Conservation (phyloP, 371 early-diverging fungal genomes). For the Rhizomucor pusillus region DNA sequence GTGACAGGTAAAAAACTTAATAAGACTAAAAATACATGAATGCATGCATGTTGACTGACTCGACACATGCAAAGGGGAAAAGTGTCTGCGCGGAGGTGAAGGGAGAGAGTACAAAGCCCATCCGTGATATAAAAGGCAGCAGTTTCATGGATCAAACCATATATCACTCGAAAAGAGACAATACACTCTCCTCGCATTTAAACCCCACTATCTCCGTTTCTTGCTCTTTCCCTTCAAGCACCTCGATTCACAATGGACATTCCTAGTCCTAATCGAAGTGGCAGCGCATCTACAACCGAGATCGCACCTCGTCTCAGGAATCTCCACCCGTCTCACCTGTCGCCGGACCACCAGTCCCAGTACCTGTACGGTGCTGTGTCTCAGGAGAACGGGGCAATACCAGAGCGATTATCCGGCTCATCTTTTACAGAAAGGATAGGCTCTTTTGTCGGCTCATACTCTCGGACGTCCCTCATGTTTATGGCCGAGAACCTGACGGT, state of each 20-base stretch:
- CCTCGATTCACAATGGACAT: slow-evolving; percentile 11
- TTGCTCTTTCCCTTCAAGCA: slow-evolving; percentile 2
- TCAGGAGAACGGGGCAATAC: not conserved
- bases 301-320: slow-evolving; percentile 28
- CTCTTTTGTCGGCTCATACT: slow-evolving; percentile 50
- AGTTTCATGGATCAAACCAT: too few species aligned
- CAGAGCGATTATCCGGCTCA: slow-evolving; percentile 7
- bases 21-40: too few species aligned
- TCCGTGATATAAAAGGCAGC: too few species aligned
- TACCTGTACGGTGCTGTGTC: slow-evolving; percentile 7
- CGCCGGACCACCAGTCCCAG: slow-evolving; percentile 12
- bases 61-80: too few species aligned
- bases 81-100: too few species aligned
- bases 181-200: too few species aligned
- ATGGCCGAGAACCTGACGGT: slow-evolving; percentile 50
- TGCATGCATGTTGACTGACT: too few species aligned
- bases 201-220: not conserved
- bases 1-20: too few species aligned
- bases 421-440: slow-evolving; percentile 25
- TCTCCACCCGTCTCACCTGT: slow-evolving; percentile 36
- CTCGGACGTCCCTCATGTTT: slow-evolving; percentile 47
- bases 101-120: too few species aligned
- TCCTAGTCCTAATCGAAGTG: slow-evolving; percentile 10
- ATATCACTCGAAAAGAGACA: too few species aligned
- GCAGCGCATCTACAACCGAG: slow-evolving; percentile 6